phyloP scores from a whole-genome alignment of 352 stramenopile genomes.

The Pythium plurisporium region DNA sequence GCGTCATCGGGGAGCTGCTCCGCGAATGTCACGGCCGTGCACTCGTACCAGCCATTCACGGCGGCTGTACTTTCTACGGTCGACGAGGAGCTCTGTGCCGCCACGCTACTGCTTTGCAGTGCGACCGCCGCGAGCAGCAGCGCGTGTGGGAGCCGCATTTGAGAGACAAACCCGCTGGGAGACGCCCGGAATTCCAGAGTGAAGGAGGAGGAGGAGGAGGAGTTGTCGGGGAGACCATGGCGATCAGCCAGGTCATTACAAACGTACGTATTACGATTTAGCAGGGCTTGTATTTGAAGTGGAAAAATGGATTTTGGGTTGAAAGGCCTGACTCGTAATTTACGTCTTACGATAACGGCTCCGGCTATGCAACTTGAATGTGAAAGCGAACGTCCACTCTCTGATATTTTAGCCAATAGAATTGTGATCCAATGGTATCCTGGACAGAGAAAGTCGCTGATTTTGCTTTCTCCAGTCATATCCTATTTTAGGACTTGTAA shows the following conservation, averaged over 20 bases:
- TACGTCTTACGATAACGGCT: not conserved
- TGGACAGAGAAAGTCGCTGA: too few relatives aligned
- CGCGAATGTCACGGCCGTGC: constrained; percentile 19
- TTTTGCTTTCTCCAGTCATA: too few relatives aligned
- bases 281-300: not conserved
- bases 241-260: not conserved
- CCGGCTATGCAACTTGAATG: too few relatives aligned
- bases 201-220: not conserved
- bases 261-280: not conserved
- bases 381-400: not conserved
- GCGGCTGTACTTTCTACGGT: not conserved
- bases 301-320: too few relatives aligned
- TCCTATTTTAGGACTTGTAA: too few relatives aligned
- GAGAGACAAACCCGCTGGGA: too few relatives aligned
- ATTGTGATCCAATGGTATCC: not conserved
- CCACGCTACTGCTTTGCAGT: not conserved
- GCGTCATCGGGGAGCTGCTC: constrained; percentile 10
- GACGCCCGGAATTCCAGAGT: too few relatives aligned
- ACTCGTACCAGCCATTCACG: constrained; percentile 48
- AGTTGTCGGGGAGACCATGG: not conserved
- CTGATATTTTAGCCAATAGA: not conserved
- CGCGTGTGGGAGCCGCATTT: not conserved
- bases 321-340: not conserved
- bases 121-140: not conserved
- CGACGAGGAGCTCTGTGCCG: not conserved